phyloP scores from a whole-genome alignment of 2,329 filamentous ascomycete genomes.

The Fusarium proliferatum region DNA sequence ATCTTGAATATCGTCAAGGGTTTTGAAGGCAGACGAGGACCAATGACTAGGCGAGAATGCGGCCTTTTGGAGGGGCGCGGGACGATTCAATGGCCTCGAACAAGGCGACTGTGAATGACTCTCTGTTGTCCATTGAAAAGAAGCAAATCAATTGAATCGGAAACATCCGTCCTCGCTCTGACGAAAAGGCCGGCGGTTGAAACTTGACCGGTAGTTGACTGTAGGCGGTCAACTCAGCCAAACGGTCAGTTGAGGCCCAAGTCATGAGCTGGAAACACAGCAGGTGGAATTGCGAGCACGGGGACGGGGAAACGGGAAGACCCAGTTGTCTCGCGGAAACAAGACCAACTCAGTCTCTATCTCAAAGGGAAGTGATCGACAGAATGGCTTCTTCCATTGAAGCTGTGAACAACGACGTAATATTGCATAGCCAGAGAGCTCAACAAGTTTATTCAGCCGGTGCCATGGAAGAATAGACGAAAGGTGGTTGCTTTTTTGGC shows the following conservation, averaged over 20 bases:
- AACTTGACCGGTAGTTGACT: constrained; percentile 7
- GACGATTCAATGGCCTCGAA: constrained; percentile 8
- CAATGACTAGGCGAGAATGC: constrained; percentile 4
- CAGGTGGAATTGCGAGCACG: constrained; percentile 16
- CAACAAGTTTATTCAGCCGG: constrained; percentile 18
- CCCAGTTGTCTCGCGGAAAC: constrained; percentile 32
- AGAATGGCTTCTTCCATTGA: not conserved
- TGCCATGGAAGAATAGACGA: constrained; percentile 20
- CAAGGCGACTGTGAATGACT: constrained; percentile 13
- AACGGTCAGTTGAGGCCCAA: constrained; percentile 30
- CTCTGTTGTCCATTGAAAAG: not conserved
- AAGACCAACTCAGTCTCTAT: constrained; percentile 14
- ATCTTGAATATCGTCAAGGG: constrained; percentile 13
- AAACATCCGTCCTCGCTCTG: constrained; percentile 26
- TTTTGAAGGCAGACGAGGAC: not conserved
- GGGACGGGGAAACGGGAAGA: constrained; percentile 30
- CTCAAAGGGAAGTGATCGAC: constrained; percentile 41
- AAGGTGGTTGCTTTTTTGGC: constrained; percentile 8
- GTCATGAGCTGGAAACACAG: constrained; percentile 14
- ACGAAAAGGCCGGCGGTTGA: constrained; percentile 12
- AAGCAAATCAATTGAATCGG: constrained; percentile 2
- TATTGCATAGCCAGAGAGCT: constrained; percentile 24
- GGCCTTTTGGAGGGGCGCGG: not conserved
- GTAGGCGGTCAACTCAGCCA: constrained; percentile 30
- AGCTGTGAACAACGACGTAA: constrained; percentile 39